These are phyloP conservation scores for Ramalina intermedia DNA, from an alignment of 495 filamentous ascomycete genomes.

Conservation along the genomic window DNA sequence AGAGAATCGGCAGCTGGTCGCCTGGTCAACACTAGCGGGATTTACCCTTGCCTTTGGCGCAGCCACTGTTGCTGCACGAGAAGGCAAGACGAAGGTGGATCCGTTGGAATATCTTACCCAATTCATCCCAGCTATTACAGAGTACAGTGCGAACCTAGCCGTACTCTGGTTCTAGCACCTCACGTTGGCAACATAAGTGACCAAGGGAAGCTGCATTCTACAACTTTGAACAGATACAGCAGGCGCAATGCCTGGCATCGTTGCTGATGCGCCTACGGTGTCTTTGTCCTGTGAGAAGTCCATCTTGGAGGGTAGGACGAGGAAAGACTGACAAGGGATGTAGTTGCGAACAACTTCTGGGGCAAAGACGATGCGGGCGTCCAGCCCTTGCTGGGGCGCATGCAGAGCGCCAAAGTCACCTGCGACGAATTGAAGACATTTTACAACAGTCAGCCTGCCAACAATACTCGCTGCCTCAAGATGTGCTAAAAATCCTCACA, in stretches of 20 bases:
- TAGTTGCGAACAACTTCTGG: conserved; percentile 99
- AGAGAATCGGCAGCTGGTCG: too few species aligned
- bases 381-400: conserved; percentile 80
- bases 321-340: conserved; percentile 5
- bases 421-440: conserved; percentile 89
- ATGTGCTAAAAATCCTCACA: conserved; percentile 21
- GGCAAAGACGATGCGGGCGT: conserved; percentile 98
- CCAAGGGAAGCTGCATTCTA: not conserved
- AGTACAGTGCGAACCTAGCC: too few species aligned
- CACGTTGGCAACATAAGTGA: not conserved
- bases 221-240: not conserved
- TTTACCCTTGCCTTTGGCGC: too few species aligned
- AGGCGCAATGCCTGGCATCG: conserved; percentile 43
- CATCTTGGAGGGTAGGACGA: not conserved
- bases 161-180: not conserved
- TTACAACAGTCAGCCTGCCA: conserved; percentile 66
- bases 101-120: too few species aligned
- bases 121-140: too few species aligned
- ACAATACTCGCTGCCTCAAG: not conserved
- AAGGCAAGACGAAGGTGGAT: too few species aligned
- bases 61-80: too few species aligned
- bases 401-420: conserved; percentile 90
- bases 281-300: conserved; percentile 42
- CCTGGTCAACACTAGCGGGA: too few species aligned
- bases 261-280: conserved; percentile 48